Evolutionary conservation across 495 filamentous ascomycete species (phyloP), one percentile per base, ranked within the genome.

Genomic region (Hyaloscypha hepaticicola): DNA sequence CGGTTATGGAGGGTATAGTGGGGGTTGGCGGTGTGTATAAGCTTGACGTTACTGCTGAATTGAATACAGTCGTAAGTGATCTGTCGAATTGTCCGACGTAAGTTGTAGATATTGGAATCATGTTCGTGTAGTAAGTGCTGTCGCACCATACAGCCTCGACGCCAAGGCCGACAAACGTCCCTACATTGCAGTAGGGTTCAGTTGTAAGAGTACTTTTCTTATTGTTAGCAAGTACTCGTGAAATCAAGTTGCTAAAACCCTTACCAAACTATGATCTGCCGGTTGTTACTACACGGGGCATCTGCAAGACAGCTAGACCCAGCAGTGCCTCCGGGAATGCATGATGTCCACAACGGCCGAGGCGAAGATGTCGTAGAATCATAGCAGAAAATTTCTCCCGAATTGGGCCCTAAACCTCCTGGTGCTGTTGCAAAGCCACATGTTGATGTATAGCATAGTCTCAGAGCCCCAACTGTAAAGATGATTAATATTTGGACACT

Each of bases 401-500:
- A 7, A 25, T 31, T n/a, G n/a, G n/a, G n/a, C n/a, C n/a, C n/a
- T n/a, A n/a, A n/a, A n/a, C n/a, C 53, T 31, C 53, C 53, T 2
- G 53, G 8, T n/a, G 53, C 53, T 11, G 28, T 56, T 14, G 53
- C 53, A 33, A 56, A 56, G 11, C 53, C 53, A 56, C 53, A 56
- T 33, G 26, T 4, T 25, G 25, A 21, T 1, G 24, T 21, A 21
- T n/a, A 25, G 33, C 53, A 56, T 9, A 56, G 14, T 56, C 9
- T 26, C 25, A 56, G 5, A 3, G 6, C 53, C 5, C 28, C 24
- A 19, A 3, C 53, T 56, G 5, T 2, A 6, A 56, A 5, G 24
- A 19, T 4, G 26, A 33, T 56, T 19, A 33, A 9, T 28, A 16
- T 7, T 28, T 53, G 22, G 4, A 29, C 38, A 45, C 6, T 14